Conservation (phyloP, 2,329 filamentous ascomycete species). For the Fusarium marasasianum region DNA sequence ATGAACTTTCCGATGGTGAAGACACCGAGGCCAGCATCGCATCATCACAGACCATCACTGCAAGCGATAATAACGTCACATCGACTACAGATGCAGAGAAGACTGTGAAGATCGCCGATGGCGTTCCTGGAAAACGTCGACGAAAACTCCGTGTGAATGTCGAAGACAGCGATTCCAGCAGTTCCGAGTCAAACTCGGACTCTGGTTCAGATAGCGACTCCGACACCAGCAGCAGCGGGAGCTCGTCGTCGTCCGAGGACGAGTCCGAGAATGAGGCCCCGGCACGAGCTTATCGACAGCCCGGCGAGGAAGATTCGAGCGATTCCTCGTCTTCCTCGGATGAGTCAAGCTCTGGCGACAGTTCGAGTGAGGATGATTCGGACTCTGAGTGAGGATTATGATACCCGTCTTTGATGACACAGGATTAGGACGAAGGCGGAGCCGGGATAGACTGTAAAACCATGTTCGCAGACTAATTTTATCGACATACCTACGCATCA, state of each 20-base stretch:
- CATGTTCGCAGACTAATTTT: conserved; percentile 27
- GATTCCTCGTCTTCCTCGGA: conserved; percentile 48
- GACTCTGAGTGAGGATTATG: conserved; percentile 35
- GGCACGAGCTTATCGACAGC: conserved; percentile 43
- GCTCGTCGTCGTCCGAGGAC: conserved; percentile 46
- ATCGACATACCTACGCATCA: conserved; percentile 39
- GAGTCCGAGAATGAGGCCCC: conserved; percentile 45
- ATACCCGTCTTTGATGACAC: conserved; percentile 16
- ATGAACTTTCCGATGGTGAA: conserved; percentile 62
- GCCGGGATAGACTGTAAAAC: conserved; percentile 40
- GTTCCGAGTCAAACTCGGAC: conserved; percentile 47
- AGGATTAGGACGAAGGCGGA: conserved; percentile 12
- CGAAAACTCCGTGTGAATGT: conserved; percentile 62
- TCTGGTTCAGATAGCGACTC: conserved; percentile 48
- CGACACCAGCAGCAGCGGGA: conserved; percentile 50
- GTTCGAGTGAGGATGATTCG: conserved; percentile 35
- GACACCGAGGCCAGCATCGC: conserved; percentile 50
- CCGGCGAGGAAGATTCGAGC: conserved; percentile 38
- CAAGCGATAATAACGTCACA: conserved; percentile 42
- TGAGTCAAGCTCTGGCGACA: conserved; percentile 48
- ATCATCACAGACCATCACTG: conserved; percentile 44
- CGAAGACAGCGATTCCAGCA: conserved; percentile 54
- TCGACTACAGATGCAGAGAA: conserved; percentile 48
- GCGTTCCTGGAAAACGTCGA: conserved; percentile 56
- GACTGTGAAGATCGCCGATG: conserved; percentile 56